These are phyloP conservation scores for Russula sp. DNA, from an alignment of 768 basidiomycete species.

Conservation along the genomic window DNA sequence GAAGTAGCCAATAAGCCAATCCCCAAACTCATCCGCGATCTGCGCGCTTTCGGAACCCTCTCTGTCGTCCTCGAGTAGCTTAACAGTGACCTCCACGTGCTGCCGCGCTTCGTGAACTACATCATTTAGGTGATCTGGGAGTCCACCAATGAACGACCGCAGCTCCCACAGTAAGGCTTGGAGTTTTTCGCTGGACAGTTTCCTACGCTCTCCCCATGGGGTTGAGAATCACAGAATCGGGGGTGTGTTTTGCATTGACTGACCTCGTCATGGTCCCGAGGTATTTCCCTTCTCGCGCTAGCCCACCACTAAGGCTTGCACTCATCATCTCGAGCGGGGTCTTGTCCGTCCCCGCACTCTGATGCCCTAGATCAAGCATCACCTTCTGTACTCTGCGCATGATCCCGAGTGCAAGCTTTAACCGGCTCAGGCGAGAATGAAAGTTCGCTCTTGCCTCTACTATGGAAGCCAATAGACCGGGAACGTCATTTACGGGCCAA, in stretches of 20 bases:
- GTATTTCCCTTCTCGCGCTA: constrained; percentile 37
- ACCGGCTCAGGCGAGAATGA: constrained; percentile 25
- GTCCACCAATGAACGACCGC: constrained; percentile 31
- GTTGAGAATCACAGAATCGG: background rate
- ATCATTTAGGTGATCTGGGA: constrained; percentile 19
- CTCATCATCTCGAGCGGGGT: constrained; percentile 36
- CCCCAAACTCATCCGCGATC: constrained; percentile 30
- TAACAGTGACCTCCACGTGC: background rate
- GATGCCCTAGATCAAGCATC: constrained; percentile 37
- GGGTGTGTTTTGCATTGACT: constrained; percentile 17
- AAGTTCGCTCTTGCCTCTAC: constrained; percentile 35
- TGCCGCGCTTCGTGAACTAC: background rate
- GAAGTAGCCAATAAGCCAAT: constrained; percentile 38
- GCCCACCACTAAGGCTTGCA: constrained; percentile 37
- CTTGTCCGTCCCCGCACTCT: constrained; percentile 24
- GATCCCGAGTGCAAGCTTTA: constrained; percentile 45
- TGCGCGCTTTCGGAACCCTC: constrained; percentile 2
- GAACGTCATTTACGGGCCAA: constrained; percentile 27
- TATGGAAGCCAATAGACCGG: constrained; percentile 31
- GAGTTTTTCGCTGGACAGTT: constrained; percentile 33
- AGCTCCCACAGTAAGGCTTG: constrained; percentile 36
- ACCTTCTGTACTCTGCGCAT: constrained; percentile 38
- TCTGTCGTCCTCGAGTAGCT: background rate
- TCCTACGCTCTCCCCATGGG: constrained; percentile 28
- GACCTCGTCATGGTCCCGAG: constrained; percentile 45